Percentiles rank a stretch among this genome's conserved stretches.
Evolutionary conservation across 2,329 filamentous ascomycete species (phyloP).

Genomic region (Anthostomella pinea): DNA sequence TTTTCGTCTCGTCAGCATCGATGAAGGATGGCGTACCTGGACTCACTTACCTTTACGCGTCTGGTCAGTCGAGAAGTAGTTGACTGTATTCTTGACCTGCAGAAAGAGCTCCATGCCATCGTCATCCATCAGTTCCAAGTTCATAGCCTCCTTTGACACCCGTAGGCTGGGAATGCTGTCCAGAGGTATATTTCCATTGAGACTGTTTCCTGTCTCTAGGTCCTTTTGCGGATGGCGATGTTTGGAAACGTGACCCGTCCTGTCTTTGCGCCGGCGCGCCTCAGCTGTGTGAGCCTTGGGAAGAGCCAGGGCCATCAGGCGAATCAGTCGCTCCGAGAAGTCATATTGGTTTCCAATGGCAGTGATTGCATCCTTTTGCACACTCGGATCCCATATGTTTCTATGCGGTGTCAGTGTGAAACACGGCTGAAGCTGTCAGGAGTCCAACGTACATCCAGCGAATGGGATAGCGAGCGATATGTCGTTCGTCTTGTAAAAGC

Average conservation of each 20-base stretch:
- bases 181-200: slow-evolving; percentile 9
- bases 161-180: slow-evolving; percentile 7
- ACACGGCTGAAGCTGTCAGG: too few relatives aligned
- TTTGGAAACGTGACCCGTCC: slow-evolving; percentile 4
- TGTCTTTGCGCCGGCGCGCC: slow-evolving; percentile 11
- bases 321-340: slow-evolving; percentile 64
- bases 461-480: slow-evolving; percentile 46
- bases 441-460: slow-evolving; percentile 71
- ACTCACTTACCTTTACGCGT: slow-evolving; percentile 55
- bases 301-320: slow-evolving; percentile 48
- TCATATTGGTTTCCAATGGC: slow-evolving; percentile 60
- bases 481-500: slow-evolving; percentile 33
- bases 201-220: slow-evolving; percentile 19
- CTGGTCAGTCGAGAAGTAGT: slow-evolving; percentile 71
- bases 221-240: slow-evolving; percentile 16
- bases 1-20: slow-evolving; percentile 31
- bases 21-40: background rate
- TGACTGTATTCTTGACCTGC: slow-evolving; percentile 68
- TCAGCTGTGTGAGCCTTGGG: slow-evolving; percentile 9
- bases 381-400: slow-evolving; percentile 68
- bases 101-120: slow-evolving; percentile 38
- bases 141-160: slow-evolving; percentile 6
- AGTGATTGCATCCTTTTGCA: slow-evolving; percentile 53
- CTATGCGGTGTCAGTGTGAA: slow-evolving; percentile 33
- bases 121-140: slow-evolving; percentile 6